Evolutionary conservation across 2,329 filamentous ascomycete species (phyloP).

Genomic region (Macrophomina phaseolina): DNA sequence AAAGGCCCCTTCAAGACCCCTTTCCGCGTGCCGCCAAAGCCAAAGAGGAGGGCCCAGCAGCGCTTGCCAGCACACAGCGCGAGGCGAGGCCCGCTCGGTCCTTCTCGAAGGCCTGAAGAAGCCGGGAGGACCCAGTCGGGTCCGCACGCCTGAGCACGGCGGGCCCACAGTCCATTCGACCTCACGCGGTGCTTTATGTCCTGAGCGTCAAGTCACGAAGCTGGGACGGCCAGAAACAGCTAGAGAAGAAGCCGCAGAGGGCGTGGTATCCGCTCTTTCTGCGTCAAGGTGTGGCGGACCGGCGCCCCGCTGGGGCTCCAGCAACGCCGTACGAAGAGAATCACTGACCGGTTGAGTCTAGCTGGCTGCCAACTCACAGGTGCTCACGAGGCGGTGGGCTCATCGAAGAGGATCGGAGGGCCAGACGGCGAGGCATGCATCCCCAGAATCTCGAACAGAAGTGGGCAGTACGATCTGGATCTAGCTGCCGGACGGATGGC

Average conservation of each 20-base stretch:
- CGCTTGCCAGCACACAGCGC: slow-evolving; percentile 27
- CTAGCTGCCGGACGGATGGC: slow-evolving; percentile 16
- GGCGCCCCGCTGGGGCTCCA: slow-evolving; percentile 4
- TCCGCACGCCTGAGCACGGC: slow-evolving; percentile 2
- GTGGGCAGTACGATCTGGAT: slow-evolving; percentile 15
- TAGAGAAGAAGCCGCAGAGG: slow-evolving; percentile 11
- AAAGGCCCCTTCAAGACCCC: slow-evolving; percentile 27
- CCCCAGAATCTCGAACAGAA: slow-evolving; percentile 11
- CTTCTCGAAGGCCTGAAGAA: slow-evolving; percentile 26
- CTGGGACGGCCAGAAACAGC: slow-evolving; percentile 1
- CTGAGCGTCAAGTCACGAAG: slow-evolving; percentile 19
- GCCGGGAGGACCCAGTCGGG: slow-evolving; percentile 26
- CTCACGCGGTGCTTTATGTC: slow-evolving; percentile 14
- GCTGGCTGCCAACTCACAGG: slow-evolving; percentile 24
- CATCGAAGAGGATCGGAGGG: slow-evolving; percentile 1
- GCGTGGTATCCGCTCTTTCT: slow-evolving; percentile 17
- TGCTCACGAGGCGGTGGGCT: slow-evolving; percentile 19
- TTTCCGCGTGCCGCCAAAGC: slow-evolving; percentile 20
- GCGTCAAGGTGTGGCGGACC: slow-evolving; percentile 22
- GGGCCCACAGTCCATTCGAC: not conserved
- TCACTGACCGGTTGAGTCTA: slow-evolving; percentile 23
- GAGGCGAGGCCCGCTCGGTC: slow-evolving; percentile 27
- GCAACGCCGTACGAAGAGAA: slow-evolving; percentile 6
- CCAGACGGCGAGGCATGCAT: slow-evolving; percentile 20
- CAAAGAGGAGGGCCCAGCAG: slow-evolving; percentile 18